Evolutionary conservation across 164 flowering plant genomes (phyloP), one percentile per base, ranked within the genome.

Genomic region (Annona squamosa): DNA sequence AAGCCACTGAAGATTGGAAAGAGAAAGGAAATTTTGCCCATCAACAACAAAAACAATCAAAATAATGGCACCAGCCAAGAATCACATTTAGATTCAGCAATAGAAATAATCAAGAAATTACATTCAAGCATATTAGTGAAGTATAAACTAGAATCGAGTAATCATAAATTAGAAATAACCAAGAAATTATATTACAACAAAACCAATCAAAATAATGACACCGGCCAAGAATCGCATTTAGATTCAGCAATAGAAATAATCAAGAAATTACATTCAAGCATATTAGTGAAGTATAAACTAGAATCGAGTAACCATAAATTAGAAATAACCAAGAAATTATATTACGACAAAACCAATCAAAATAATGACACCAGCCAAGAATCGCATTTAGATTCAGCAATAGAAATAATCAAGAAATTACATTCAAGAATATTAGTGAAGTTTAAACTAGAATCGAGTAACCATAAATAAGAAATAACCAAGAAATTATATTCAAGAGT

Each of bases 151-250:
- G 46, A 65, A 43, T 43, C 3, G 18, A 7, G 26, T 18, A 26
- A 63, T 17, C 63, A 59, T 59, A 13, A 6, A 18, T 63, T 18
- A n/a, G 41, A 63, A 63, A 63, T 18, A 63, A 3, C 9, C 13
- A 16, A 59, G 37, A 26, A 26, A 26, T 26, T 26, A 26, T 26
- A 26, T 26, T 26, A 44, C 4, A 46, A 17, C 16, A 13, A 44
- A 9, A 52, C 59, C 59, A 12, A 65, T 48, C 63, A 47, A 52
- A n/a, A 43, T 62, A 42, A 45, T 43, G 18, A 9, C 13, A 17
- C 13, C n/a, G 7, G 44, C 67, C 48, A 71, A 71, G 67, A 46
- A 45, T 45, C 73, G 63, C 43, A 10, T 3, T 66, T 26, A 71
- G 46, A 44, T 16, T 6, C 44, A 19, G 3, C 18, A n/a, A n/a